These are phyloP conservation scores for Psilocybe cyanescens DNA, from an alignment of 768 basidiomycete species.

Conservation along the genomic window DNA sequence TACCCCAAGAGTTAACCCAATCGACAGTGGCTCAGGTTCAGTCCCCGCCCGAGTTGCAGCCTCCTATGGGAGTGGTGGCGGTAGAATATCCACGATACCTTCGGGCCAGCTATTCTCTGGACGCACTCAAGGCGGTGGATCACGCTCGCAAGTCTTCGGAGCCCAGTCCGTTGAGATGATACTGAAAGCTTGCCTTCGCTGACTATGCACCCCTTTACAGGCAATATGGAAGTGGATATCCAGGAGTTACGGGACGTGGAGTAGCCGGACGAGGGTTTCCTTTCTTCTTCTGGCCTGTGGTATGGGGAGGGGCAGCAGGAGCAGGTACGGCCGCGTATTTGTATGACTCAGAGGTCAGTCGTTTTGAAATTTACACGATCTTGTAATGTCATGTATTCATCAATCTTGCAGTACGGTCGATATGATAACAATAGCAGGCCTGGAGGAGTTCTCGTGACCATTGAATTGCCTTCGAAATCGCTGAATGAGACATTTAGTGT, in stretches of 20 bases:
- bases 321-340: slow-evolving; percentile 26
- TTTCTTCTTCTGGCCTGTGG: slow-evolving; percentile 68
- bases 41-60: slow-evolving; percentile 20
- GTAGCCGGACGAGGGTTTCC: slow-evolving; percentile 58
- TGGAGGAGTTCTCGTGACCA: slow-evolving; percentile 50
- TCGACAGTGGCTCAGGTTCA: neutral
- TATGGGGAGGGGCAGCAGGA: slow-evolving; percentile 38
- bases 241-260: slow-evolving; percentile 47
- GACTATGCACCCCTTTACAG: slow-evolving; percentile 31
- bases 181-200: neutral
- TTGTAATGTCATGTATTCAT: neutral
- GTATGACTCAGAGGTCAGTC: slow-evolving; percentile 29
- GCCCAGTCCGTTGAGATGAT: slow-evolving; percentile 36
- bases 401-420: slow-evolving; percentile 28
- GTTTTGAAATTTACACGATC: neutral
- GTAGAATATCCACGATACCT: slow-evolving; percentile 38
- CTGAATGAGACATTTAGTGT: slow-evolving; percentile 47
- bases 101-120: slow-evolving; percentile 49
- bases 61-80: slow-evolving; percentile 34
- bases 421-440: slow-evolving; percentile 49
- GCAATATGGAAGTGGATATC: slow-evolving; percentile 67
- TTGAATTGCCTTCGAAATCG: slow-evolving; percentile 37
- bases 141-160: slow-evolving; percentile 47
- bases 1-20: no score
- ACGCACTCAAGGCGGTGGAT: slow-evolving; percentile 56